Percentiles rank a stretch among this genome's conserved stretches.
Conservation (phyloP, 495 filamentous ascomycete genomes). For the Cryomyces antarcticus region DNA sequence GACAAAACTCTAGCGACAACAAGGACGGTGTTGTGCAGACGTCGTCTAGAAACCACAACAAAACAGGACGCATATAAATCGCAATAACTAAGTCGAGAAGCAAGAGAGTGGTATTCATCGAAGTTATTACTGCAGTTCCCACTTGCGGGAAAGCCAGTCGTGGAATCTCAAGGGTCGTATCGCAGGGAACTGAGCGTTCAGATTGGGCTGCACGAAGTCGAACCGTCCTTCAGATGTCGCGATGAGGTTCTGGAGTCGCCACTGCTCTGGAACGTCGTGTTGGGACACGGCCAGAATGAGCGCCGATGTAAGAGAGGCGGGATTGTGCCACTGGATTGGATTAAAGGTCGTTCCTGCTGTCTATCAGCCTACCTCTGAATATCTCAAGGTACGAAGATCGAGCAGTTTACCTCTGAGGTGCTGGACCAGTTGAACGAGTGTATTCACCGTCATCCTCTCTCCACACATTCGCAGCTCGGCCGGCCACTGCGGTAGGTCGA, state of each 20-base stretch:
- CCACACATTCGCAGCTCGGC: conserved; percentile 44
- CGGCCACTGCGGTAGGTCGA: conserved; percentile 42
- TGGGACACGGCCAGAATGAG: conserved; percentile 11
- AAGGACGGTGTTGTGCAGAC: no score
- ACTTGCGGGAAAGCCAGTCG: conserved; percentile 20
- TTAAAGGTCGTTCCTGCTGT: conserved; percentile 3
- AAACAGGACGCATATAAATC: no score
- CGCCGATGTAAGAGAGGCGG: conserved; percentile 9
- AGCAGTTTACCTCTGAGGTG: conserved; percentile 11
- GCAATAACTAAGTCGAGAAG: no score
- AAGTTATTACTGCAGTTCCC: background rate
- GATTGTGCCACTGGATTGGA: background rate
- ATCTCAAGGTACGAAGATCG: background rate
- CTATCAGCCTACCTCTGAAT: conserved; percentile 2
- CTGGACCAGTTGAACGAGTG: conserved; percentile 10
- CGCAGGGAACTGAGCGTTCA: conserved; percentile 22
- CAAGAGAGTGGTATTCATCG: no score
- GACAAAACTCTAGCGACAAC: no score
- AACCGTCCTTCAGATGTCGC: conserved; percentile 28
- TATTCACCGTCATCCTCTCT: conserved; percentile 26
- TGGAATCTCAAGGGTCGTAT: conserved; percentile 21
- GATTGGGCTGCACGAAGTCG: conserved; percentile 24
- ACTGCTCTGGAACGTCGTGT: conserved; percentile 7
- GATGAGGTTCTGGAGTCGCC: conserved; percentile 21
- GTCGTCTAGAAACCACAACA: no score